Conservation (phyloP, 164 flowering plant species). For the Paratinospora sagittata region DNA sequence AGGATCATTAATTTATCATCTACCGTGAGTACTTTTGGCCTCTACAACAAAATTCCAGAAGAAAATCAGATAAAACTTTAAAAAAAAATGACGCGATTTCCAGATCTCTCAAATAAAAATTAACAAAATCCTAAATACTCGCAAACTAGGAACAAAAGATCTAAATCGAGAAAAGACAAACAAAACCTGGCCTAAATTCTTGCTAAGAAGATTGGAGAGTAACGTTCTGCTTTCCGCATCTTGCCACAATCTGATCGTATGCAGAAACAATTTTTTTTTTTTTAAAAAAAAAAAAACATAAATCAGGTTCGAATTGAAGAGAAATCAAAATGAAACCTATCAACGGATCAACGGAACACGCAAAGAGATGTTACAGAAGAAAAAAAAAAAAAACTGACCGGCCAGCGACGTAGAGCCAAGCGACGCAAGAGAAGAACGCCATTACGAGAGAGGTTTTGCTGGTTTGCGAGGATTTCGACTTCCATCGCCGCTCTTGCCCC, state of each 20-base stretch:
- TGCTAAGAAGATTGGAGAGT: slow-evolving; percentile 50
- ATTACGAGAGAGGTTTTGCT: slow-evolving; percentile 48
- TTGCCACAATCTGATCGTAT: slow-evolving; percentile 72
- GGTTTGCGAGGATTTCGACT: slow-evolving; percentile 44
- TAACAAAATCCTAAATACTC: neutral
- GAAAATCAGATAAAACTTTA: neutral
- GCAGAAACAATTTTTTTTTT: neutral
- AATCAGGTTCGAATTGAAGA: neutral
- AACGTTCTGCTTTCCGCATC: slow-evolving; percentile 79
- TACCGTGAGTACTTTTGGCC: slow-evolving; percentile 71
- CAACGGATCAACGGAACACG: neutral
- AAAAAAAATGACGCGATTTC: neutral
- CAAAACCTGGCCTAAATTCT: slow-evolving; percentile 49
- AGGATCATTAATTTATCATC: slow-evolving; percentile 77
- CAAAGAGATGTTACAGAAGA: neutral
- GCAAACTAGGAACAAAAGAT: neutral
- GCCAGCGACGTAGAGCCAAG: slow-evolving; percentile 96
- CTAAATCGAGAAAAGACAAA: slow-evolving; percentile 3
- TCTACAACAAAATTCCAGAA: slow-evolving; percentile 32
- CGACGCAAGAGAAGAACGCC: slow-evolving; percentile 84
- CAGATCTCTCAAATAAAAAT: neutral
- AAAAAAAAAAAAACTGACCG: slow-evolving; percentile 39
- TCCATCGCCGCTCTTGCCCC: slow-evolving; percentile 53
- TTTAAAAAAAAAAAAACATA: neutral
- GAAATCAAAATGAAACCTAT: neutral